Evolutionary conservation across 352 stramenopile genomes (phyloP).

Genomic region (Globisporangium splendens): DNA sequence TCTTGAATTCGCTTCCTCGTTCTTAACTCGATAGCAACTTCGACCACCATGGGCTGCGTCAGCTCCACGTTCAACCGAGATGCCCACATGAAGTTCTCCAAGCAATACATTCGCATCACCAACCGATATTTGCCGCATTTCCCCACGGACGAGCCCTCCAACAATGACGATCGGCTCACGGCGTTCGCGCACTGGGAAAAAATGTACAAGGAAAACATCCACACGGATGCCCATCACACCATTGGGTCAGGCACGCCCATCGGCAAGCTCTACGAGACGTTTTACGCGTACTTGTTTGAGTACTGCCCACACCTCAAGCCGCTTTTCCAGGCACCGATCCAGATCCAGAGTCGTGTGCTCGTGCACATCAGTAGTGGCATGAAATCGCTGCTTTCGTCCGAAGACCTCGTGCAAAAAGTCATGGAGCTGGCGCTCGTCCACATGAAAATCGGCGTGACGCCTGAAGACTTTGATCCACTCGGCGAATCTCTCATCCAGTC

Average conservation of each 20-base stretch:
- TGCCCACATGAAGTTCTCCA: conserved; percentile 40
- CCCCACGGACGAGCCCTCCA: conserved; percentile 41
- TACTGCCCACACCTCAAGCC: conserved; percentile 54
- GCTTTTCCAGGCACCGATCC: conserved; percentile 52
- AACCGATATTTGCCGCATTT: conserved; percentile 64
- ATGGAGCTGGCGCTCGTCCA: conserved; percentile 54
- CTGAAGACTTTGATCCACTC: conserved; percentile 58
- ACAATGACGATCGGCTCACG: conserved; percentile 40
- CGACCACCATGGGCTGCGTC: conserved; percentile 29
- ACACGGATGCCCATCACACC: conserved; percentile 45
- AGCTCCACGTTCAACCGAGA: conserved; percentile 16
- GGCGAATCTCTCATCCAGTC: conserved; percentile 55
- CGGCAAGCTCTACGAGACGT: conserved; percentile 53
- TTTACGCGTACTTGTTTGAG: conserved; percentile 69
- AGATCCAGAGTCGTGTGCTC: conserved; percentile 61
- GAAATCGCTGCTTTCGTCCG: conserved; percentile 49
- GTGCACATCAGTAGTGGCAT: conserved; percentile 64
- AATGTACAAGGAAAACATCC: conserved; percentile 67
- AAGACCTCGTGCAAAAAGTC: conserved; percentile 58
- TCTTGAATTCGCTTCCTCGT: not conserved
- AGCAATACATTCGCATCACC: conserved; percentile 64
- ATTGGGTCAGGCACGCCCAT: conserved; percentile 41
- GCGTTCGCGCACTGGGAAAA: conserved; percentile 65
- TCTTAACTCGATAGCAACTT: not conserved
- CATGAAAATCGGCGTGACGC: conserved; percentile 66